Percentiles rank a stretch among this genome's conserved stretches.
Conservation (phyloP, 2,329 filamentous ascomycete genomes). For the Alternaria postmessia region DNA sequence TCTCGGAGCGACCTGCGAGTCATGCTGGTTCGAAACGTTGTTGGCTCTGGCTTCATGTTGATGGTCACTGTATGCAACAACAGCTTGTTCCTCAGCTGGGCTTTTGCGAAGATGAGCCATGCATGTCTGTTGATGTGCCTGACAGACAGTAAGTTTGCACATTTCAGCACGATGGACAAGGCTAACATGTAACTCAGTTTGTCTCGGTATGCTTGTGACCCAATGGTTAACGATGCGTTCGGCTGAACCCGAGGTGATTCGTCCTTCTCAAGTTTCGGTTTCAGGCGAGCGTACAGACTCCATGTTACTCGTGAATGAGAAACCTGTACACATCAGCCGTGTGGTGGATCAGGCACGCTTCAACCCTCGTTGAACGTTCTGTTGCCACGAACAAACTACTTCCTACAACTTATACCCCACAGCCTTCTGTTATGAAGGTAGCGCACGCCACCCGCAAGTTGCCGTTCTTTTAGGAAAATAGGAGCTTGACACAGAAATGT, state of each 20-base stretch:
- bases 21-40: constrained; percentile 35
- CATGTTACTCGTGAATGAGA: neutral
- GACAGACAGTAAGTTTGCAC: constrained; percentile 46
- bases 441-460: neutral
- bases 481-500: neutral
- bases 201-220: constrained; percentile 28
- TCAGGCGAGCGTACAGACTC: neutral
- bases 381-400: neutral
- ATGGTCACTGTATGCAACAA: constrained; percentile 48
- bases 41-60: constrained; percentile 44
- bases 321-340: neutral
- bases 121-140: constrained; percentile 50
- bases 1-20: constrained; percentile 22
- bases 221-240: constrained; percentile 31
- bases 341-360: neutral
- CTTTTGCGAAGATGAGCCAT: constrained; percentile 44
- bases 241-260: neutral
- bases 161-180: too few relatives aligned
- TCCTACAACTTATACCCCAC: neutral
- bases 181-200: constrained; percentile 19
- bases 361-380: constrained; percentile 1
- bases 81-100: constrained; percentile 35
- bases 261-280: neutral
- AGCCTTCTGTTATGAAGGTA: neutral
- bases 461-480: neutral